phyloP scores from a whole-genome alignment of 352 stramenopile genomes.

The Pythium monospermum region DNA sequence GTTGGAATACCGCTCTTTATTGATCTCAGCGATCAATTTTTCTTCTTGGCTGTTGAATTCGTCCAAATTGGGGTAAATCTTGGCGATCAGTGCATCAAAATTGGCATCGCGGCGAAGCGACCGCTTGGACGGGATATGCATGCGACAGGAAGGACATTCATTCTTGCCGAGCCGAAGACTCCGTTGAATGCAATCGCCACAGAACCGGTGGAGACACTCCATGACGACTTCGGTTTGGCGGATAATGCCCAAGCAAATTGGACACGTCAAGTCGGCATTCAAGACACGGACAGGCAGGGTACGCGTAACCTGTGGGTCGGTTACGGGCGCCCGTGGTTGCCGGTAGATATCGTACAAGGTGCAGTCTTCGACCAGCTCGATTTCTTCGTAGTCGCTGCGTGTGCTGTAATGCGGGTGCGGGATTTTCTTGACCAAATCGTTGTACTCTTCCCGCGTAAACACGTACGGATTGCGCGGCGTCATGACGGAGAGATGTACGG shows the following conservation, averaged over 20 bases:
- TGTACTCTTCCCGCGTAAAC: slow-evolving; percentile 71
- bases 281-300: slow-evolving; percentile 63
- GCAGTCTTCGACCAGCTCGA: slow-evolving; percentile 82
- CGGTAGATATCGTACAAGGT: slow-evolving; percentile 89
- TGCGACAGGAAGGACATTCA: slow-evolving; percentile 87
- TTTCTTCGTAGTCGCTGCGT: slow-evolving; percentile 82
- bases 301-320: slow-evolving; percentile 45
- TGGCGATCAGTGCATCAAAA: slow-evolving; percentile 82
- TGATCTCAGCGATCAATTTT: slow-evolving; percentile 77
- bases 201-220: slow-evolving; percentile 91
- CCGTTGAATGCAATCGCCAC: slow-evolving; percentile 85
- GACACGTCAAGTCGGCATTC: slow-evolving; percentile 82
- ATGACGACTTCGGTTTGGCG: slow-evolving; percentile 86
- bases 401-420: slow-evolving; percentile 44
- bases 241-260: slow-evolving; percentile 85
- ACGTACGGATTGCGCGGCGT: slow-evolving; percentile 47
- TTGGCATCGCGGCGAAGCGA: slow-evolving; percentile 79
- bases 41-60: slow-evolving; percentile 75
- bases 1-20: slow-evolving; percentile 76
- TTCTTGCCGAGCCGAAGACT: slow-evolving; percentile 81
- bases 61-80: slow-evolving; percentile 83
- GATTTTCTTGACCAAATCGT: slow-evolving; percentile 40
- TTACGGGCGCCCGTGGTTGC: slow-evolving; percentile 60
- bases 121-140: slow-evolving; percentile 85
- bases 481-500: neutral